Evolutionary conservation across 202 grass and related monocot species (phyloP).

Genomic region (Musa balbisiana): DNA sequence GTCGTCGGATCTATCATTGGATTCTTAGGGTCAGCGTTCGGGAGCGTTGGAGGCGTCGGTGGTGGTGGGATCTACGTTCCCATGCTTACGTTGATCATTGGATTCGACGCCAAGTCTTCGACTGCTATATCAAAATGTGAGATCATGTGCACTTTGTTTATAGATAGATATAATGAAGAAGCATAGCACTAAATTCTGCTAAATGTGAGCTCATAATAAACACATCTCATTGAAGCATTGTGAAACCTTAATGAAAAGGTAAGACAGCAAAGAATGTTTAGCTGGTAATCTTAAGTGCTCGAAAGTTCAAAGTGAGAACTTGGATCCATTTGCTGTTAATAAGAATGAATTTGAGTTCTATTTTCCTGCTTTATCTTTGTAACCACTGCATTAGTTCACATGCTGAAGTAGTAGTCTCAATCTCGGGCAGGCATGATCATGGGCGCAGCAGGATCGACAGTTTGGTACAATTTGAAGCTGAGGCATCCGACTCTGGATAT

Average conservation of each 20-base stretch:
- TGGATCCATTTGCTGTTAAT: too few relatives aligned
- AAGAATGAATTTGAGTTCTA: too few relatives aligned
- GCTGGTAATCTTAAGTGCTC: too few relatives aligned
- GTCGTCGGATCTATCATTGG: conserved; percentile 3
- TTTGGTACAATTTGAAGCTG: conserved; percentile 64
- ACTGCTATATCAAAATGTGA: conserved; percentile 9
- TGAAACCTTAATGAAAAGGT: not conserved
- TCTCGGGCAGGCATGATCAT: conserved; percentile 71
- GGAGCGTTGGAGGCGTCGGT: conserved; percentile 9
- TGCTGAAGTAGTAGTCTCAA: not conserved
- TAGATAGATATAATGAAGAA: not conserved
- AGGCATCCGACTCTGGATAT: conserved; percentile 61
- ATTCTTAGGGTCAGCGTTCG: conserved; percentile 7
- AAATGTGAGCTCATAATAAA: too few relatives aligned
- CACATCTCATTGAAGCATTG: too few relatives aligned
- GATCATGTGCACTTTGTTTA: not conserved
- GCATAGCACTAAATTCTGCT: too few relatives aligned
- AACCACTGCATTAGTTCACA: too few relatives aligned
- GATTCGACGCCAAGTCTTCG: conserved; percentile 10
- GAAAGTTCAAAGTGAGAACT: too few relatives aligned
- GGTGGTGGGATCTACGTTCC: conserved; percentile 10
- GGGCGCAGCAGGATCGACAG: conserved; percentile 49
- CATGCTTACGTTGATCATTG: conserved; percentile 7
- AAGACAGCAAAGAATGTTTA: not conserved
- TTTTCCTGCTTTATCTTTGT: too few relatives aligned